Conservation (phyloP, 2,329 filamentous ascomycete species). For the Aspergillus pseudoglaucus region DNA sequence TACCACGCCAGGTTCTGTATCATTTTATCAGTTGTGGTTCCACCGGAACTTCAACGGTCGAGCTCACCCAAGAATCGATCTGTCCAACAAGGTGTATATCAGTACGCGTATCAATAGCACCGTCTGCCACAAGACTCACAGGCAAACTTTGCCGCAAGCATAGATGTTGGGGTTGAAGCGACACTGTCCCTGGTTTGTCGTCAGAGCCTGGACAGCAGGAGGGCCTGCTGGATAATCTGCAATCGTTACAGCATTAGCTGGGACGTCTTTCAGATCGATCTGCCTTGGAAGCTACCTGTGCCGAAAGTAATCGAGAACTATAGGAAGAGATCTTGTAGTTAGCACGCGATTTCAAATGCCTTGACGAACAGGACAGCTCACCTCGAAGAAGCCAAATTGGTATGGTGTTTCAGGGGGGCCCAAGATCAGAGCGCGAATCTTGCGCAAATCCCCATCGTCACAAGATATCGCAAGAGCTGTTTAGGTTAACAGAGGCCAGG, state of each 20-base stretch:
- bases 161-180: conserved; percentile 99
- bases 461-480: conserved; percentile 80
- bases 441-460: conserved; percentile 79
- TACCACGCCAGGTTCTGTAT: conserved; percentile 80
- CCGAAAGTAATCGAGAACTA: conserved; percentile 73
- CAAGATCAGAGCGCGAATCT: conserved; percentile 80
- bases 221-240: conserved; percentile 72
- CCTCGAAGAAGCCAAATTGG: conserved; percentile 96
- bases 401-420: conserved; percentile 93
- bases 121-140: conserved; percentile 51
- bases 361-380: conserved; percentile 29
- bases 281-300: conserved; percentile 48
- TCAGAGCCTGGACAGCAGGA: conserved; percentile 59
- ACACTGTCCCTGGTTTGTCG: conserved; percentile 80
- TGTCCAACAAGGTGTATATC: conserved; percentile 27
- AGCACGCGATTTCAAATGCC: background rate
- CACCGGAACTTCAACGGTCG: background rate
- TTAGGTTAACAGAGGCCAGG: background rate
- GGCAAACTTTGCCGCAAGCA: conserved; percentile 79
- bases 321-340: conserved; percentile 1
- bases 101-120: background rate
- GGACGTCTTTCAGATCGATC: background rate
- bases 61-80: conserved; percentile 75
- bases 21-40: conserved; percentile 6
- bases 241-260: background rate